Evolutionary conservation across 192 early-diverging fungal species (phyloP), one percentile per base, ranked within the genome.

Genomic region (Phycomyces nitens): DNA sequence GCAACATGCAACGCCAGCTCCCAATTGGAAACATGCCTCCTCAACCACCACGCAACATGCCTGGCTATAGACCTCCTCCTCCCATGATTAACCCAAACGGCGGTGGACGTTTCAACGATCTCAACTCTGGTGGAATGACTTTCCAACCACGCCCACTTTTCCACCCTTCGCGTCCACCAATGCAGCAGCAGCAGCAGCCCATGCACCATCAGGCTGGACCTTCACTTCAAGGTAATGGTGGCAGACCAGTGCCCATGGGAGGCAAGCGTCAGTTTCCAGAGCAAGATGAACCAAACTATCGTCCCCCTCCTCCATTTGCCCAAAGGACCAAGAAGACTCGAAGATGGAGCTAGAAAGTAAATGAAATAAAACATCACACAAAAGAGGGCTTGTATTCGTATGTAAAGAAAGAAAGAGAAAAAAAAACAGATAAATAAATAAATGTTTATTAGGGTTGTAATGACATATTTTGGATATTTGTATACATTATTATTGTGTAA

Each of bases 281-380:
- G 3, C 44, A 14, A 34, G 60, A 50, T 40, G 60, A 47, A 8
- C 49, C 49, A 1, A 27, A 29, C 12, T 62, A 62, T 62, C 44
- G 60, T 51, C 60, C 60, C 34, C 60, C 60, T 41, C 60, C 60
- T 62, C 60, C 60, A 2, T 62, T 62, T 41, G 60, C 44, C 23
- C 26, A 62, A 12, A 29, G 22, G 5, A 62, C 22, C 29, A 61
- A 62, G 49, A 62, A 62, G 20, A 43, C 60, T 14, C 44, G 60
- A 62, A 50, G 60, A 62, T 62, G 60, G 60, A 62, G 51, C 26
- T 62, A 52, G 26, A 54, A n/a, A n/a, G n/a, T n/a, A n/a, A n/a
- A n/a, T n/a, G n/a, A n/a, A n/a, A n/a, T n/a, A n/a, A n/a, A n/a
- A n/a, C n/a, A n/a, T n/a, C n/a, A n/a, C n/a, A n/a, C n/a, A n/a